These are phyloP conservation scores for Trifolium repens DNA, from an alignment of 306 rosid genomes.

Conservation along the genomic window DNA sequence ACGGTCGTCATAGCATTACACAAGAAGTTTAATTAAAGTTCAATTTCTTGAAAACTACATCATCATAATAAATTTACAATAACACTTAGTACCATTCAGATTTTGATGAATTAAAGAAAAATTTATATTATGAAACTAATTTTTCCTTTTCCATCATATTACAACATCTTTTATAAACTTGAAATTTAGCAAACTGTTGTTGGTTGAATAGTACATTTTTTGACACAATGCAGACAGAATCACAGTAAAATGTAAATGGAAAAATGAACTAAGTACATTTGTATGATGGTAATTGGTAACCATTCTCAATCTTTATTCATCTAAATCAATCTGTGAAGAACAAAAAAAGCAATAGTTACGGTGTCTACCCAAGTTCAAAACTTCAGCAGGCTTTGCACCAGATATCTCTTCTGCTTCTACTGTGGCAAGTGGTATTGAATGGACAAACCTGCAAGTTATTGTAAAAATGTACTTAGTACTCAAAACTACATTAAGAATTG, in stretches of 20 bases:
- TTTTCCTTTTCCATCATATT: conserved; percentile 10
- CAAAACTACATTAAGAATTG: not conserved
- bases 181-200: conserved; percentile 11
- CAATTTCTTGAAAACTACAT: conserved; percentile 14
- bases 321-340: conserved; percentile 22
- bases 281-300: not conserved
- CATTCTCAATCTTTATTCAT: conserved; percentile 4
- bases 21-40: conserved; percentile 12
- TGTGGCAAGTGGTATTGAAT: conserved; percentile 67
- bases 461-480: conserved; percentile 1
- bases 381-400: conserved; percentile 87
- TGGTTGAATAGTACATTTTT: conserved; percentile 5
- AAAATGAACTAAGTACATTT: not conserved
- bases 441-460: conserved; percentile 57
- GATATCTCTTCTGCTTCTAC: conserved; percentile 81
- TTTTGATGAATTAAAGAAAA: not conserved
- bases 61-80: conserved; percentile 22
- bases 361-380: conserved; percentile 76
- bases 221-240: not conserved
- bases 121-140: not conserved
- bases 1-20: conserved; percentile 4
- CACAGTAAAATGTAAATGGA: not conserved
- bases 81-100: conserved; percentile 10
- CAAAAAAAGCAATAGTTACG: not conserved
- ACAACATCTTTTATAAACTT: not conserved